A percentile compares a stretch with the other conserved stretches of the same genome.
phyloP scores from a whole-genome alignment of 73 alveolate species.

The Paramecium pentaurelia region DNA sequence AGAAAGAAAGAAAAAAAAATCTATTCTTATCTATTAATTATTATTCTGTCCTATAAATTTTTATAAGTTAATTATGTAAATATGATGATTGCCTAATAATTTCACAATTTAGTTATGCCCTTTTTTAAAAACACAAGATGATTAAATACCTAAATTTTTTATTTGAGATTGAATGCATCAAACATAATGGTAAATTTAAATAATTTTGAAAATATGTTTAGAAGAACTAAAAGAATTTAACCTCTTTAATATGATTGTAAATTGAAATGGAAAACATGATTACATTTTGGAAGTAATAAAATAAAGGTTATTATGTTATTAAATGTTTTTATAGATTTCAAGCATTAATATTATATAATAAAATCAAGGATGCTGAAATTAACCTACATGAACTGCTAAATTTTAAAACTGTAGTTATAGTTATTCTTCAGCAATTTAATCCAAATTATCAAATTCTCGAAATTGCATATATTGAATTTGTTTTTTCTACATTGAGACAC shows the following conservation, averaged over 20 bases:
- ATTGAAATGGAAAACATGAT: background rate
- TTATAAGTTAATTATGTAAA: no score
- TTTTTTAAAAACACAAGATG: no score
- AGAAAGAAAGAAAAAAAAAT: no score
- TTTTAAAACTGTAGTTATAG: background rate
- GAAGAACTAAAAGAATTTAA: background rate
- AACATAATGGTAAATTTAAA: background rate
- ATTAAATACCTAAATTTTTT: no score
- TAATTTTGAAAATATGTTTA: background rate
- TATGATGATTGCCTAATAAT: no score
- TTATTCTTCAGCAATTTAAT: background rate
- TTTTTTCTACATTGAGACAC: background rate
- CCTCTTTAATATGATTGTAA: background rate
- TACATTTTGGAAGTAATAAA: background rate
- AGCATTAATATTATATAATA: background rate
- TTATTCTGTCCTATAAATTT: no score
- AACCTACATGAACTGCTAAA: background rate
- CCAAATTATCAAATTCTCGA: background rate
- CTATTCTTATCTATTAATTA: no score
- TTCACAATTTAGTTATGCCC: no score
- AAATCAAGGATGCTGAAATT: background rate
- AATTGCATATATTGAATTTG: background rate
- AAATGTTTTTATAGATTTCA: background rate
- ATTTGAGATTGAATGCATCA: background rate
- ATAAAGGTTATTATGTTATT: background rate